These are phyloP conservation scores for Pneumocystis canis DNA, from an alignment of 1,139 yeast genomes.

Conservation along the genomic window DNA sequence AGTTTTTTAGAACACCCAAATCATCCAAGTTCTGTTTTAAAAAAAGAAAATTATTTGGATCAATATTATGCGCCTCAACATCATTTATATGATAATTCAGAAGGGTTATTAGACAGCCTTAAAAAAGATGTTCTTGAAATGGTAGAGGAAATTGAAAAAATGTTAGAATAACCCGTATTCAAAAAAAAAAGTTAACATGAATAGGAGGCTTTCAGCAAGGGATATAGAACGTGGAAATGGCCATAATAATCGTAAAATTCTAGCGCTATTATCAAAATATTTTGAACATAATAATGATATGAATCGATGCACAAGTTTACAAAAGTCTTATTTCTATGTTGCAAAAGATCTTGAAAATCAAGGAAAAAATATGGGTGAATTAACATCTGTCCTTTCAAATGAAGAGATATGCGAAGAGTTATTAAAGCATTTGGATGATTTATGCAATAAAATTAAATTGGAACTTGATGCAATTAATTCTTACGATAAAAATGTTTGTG, in stretches of 20 bases:
- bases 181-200: too few relatives aligned
- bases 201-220: too few relatives aligned
- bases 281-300: background rate
- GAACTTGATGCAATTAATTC: background rate
- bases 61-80: background rate
- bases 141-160: too few relatives aligned
- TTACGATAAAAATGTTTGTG: background rate
- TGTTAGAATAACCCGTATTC: too few relatives aligned
- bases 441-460: background rate
- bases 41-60: background rate
- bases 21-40: background rate
- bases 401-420: background rate
- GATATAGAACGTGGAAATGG: too few relatives aligned
- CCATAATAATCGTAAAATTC: too few relatives aligned
- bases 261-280: background rate
- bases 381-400: background rate
- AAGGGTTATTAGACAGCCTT: background rate
- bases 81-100: background rate
- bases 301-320: background rate
- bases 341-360: background rate
- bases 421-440: background rate
- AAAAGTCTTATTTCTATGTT: background rate
- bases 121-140: background rate
- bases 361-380: background rate
- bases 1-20: background rate